Conservation (phyloP, 139 green algal genomes). For the Protoeuglena noctilucae region DNA sequence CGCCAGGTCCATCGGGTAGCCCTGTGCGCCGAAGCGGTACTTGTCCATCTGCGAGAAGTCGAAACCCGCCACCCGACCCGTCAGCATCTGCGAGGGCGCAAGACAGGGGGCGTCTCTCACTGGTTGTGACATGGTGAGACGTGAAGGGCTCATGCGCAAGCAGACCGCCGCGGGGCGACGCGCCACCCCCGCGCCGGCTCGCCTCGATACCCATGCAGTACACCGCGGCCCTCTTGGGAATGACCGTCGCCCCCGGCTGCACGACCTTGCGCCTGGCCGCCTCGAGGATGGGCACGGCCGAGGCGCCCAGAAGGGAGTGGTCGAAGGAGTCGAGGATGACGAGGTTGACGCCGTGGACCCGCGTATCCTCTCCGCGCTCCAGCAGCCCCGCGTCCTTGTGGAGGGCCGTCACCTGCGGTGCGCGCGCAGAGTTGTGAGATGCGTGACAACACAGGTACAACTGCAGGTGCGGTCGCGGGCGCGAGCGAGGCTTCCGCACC, state of each 20-base stretch:
- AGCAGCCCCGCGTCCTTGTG: conserved; percentile 14
- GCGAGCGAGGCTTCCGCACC: neutral
- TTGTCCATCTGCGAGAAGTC: conserved; percentile 46
- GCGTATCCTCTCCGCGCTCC: conserved; percentile 25
- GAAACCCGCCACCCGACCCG: conserved; percentile 25
- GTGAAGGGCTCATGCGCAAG: no score
- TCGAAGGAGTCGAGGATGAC: conserved; percentile 12
- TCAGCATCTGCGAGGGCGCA: no score
- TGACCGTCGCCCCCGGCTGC: conserved; percentile 24
- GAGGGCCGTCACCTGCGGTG: conserved; percentile 9
- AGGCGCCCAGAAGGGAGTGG: conserved; percentile 35
- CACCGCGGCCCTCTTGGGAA: conserved; percentile 40
- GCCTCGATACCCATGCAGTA: conserved; percentile 62
- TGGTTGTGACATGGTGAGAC: no score
- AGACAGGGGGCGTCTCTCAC: no score
- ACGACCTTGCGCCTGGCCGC: conserved; percentile 27
- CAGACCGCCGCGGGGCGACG: no score
- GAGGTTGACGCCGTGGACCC: conserved; percentile 39
- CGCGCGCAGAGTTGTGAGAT: conserved; percentile 8
- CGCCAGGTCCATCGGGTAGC: conserved; percentile 22
- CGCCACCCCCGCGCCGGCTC: no score
- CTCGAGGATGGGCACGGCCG: conserved; percentile 37
- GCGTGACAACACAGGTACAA: conserved; percentile 3
- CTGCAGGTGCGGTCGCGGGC: neutral
- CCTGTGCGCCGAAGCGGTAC: conserved; percentile 26